Conservation (phyloP, 306 rosid genomes). For the Vigna unguiculata region DNA sequence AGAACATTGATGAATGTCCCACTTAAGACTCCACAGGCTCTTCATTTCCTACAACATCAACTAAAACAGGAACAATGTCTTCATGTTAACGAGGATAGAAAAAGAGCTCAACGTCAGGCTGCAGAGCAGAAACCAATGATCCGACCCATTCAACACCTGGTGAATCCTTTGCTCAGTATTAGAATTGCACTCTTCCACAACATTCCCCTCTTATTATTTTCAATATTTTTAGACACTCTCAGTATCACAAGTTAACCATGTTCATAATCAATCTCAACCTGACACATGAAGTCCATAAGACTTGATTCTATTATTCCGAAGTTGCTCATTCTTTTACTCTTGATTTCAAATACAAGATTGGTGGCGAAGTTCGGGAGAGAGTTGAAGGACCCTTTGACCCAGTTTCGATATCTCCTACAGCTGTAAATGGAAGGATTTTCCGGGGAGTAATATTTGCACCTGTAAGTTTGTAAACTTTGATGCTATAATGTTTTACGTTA, state of each 20-base stretch:
- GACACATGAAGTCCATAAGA: too few relatives aligned
- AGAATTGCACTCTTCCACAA: background rate
- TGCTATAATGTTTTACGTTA: background rate
- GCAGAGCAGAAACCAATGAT: conserved; percentile 41
- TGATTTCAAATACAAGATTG: conserved; percentile 56
- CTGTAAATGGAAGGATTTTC: conserved; percentile 66
- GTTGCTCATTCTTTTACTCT: conserved; percentile 6
- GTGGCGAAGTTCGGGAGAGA: conserved; percentile 75
- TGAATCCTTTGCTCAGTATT: conserved; percentile 25
- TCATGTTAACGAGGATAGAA: conserved; percentile 44
- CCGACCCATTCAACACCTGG: conserved; percentile 58
- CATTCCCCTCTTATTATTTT: background rate
- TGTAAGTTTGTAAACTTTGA: conserved; percentile 50
- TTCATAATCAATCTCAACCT: background rate
- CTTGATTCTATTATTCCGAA: background rate
- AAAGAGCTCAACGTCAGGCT: conserved; percentile 40
- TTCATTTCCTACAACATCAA: conserved; percentile 45
- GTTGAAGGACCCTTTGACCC: conserved; percentile 80
- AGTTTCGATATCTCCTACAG: conserved; percentile 71
- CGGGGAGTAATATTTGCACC: conserved; percentile 84
- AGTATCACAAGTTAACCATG: background rate
- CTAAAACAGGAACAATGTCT: conserved; percentile 47
- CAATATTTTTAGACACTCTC: background rate
- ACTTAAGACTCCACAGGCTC: conserved; percentile 48
- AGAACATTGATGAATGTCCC: conserved; percentile 24